Percentiles rank a stretch among this genome's conserved stretches.
phyloP scores from a whole-genome alignment of 2,329 filamentous ascomycete genomes.

The Ascocoryne sarcoides region DNA sequence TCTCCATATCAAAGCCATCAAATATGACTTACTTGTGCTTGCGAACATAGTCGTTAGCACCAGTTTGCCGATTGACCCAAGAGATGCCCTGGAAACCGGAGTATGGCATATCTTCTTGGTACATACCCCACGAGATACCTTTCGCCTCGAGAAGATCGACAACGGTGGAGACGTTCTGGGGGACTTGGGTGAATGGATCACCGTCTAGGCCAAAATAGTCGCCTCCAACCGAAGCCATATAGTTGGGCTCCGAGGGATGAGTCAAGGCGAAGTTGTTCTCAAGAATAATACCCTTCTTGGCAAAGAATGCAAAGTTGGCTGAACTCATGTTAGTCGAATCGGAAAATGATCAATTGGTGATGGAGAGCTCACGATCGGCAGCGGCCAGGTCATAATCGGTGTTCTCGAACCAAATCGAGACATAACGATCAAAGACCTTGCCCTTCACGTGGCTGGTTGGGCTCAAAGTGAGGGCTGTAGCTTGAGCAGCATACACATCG shows the following conservation, averaged over 20 bases:
- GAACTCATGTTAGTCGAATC: slow-evolving; percentile 24
- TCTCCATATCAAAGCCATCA: too few relatives aligned
- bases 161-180: slow-evolving; percentile 54
- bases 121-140: slow-evolving; percentile 59
- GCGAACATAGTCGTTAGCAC: slow-evolving; percentile 68
- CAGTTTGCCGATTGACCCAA: slow-evolving; percentile 56
- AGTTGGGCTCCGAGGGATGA: slow-evolving; percentile 71
- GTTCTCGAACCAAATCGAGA: slow-evolving; percentile 72
- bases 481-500: slow-evolving; percentile 46
- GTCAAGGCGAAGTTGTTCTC: slow-evolving; percentile 53
- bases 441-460: slow-evolving; percentile 59
- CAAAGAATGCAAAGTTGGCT: slow-evolving; percentile 49
- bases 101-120: slow-evolving; percentile 72
- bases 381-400: slow-evolving; percentile 57
- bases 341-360: slow-evolving; percentile 19
- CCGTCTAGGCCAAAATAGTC: slow-evolving; percentile 61
- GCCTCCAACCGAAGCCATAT: slow-evolving; percentile 57
- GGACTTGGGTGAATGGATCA: slow-evolving; percentile 52
- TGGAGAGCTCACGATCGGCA: slow-evolving; percentile 46
- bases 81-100: slow-evolving; percentile 59
- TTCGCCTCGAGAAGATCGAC: slow-evolving; percentile 60
- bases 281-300: slow-evolving; percentile 53
- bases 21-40: slow-evolving; percentile 73
- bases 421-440: slow-evolving; percentile 63
- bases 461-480: slow-evolving; percentile 51